These are phyloP conservation scores for Porcisia deanei DNA, from an alignment of 208 protist genomes.

Conservation along the genomic window DNA sequence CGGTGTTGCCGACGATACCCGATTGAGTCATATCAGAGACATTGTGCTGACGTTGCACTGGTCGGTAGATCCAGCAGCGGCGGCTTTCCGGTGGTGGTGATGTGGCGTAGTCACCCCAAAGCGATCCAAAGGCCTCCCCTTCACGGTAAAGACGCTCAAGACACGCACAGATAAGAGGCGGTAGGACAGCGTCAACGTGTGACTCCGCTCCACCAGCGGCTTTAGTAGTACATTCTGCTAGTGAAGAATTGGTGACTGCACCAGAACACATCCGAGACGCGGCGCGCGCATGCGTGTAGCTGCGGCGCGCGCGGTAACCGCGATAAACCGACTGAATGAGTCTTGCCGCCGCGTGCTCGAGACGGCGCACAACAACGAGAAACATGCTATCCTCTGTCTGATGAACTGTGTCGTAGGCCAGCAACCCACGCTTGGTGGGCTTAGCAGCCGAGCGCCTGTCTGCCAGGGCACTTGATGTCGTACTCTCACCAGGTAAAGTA, in stretches of 20 bases:
- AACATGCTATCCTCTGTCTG: conserved; percentile 75
- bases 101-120: conserved; percentile 28
- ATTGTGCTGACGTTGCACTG: conserved; percentile 15
- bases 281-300: conserved; percentile 38
- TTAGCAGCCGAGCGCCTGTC: conserved; percentile 10
- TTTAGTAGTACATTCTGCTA: background rate
- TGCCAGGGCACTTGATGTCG: background rate
- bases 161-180: conserved; percentile 13
- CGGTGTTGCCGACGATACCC: background rate
- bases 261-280: conserved; percentile 13
- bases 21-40: conserved; percentile 32
- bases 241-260: conserved; percentile 5
- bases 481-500: background rate
- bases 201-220: background rate
- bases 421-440: conserved; percentile 18
- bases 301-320: conserved; percentile 31
- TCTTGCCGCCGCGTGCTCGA: conserved; percentile 52
- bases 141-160: conserved; percentile 21
- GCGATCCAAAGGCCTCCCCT: conserved; percentile 1
- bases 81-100: conserved; percentile 27
- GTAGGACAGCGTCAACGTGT: background rate
- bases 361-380: conserved; percentile 48
- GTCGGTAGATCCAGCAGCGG: conserved; percentile 31
- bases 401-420: conserved; percentile 31
- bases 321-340: conserved; percentile 72